phyloP scores from a whole-genome alignment of 176 grass and related monocot species.

The Carex myosuroides region DNA sequence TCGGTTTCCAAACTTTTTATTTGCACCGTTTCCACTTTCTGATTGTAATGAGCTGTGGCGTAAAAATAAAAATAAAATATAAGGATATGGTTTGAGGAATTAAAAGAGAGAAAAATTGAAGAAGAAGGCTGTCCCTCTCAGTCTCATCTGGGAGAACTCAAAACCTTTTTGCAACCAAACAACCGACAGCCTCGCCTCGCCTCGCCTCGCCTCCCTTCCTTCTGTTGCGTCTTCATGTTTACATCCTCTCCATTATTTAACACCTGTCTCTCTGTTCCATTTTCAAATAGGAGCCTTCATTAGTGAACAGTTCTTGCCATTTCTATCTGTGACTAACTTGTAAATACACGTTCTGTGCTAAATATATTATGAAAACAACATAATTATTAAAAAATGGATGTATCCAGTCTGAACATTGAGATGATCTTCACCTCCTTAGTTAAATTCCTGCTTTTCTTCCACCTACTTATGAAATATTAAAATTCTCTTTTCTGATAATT shows the following conservation, averaged over 20 bases:
- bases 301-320: no score
- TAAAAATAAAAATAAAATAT: neutral
- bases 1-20: neutral
- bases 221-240: neutral
- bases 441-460: neutral
- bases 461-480: neutral
- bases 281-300: neutral
- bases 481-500: neutral
- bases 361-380: no score
- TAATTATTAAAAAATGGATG: neutral
- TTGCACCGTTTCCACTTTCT: neutral
- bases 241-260: neutral
- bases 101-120: neutral
- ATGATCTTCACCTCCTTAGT: neutral
- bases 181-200: neutral
- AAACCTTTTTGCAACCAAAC: slow-evolving; percentile 20
- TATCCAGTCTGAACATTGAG: neutral
- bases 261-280: neutral
- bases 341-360: no score
- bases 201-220: no score
- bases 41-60: neutral
- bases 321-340: no score
- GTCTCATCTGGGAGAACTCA: slow-evolving; percentile 3
- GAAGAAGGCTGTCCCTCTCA: neutral
- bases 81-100: neutral